Evolutionary conservation across 805 yeast genomes (phyloP).

Genomic region (Cyberlindnera samutprakarnensis): DNA sequence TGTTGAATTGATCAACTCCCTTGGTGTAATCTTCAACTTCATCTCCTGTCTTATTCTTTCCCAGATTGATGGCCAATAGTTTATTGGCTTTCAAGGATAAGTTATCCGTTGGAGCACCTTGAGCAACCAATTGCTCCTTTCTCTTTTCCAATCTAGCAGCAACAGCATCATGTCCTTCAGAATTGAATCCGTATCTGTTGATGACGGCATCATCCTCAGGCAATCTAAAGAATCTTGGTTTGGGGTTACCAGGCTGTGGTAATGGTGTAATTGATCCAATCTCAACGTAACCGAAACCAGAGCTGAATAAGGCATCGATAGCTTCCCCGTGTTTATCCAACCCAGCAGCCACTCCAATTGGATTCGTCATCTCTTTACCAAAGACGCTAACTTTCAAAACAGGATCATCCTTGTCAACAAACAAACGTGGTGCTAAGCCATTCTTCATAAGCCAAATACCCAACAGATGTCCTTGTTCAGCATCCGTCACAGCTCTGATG

Average conservation of each 20-base stretch:
- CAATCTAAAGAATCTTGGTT: constrained; percentile 84
- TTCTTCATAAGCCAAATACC: constrained; percentile 65
- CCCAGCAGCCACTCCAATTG: constrained; percentile 94
- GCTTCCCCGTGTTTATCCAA: constrained; percentile 92
- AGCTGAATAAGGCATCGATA: constrained; percentile 66
- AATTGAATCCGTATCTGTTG: constrained; percentile 92
- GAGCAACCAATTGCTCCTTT: constrained; percentile 32
- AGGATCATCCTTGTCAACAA: constrained; percentile 44
- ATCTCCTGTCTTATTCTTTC: constrained; percentile 89
- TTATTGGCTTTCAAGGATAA: constrained; percentile 54
- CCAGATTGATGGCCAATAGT: constrained; percentile 76
- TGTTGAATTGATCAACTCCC: constrained; percentile 79
- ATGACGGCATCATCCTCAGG: constrained; percentile 84
- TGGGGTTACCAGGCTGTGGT: constrained; percentile 94
- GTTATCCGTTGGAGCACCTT: constrained; percentile 22
- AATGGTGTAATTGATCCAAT: constrained; percentile 89
- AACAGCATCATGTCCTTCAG: constrained; percentile 77
- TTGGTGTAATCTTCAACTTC: constrained; percentile 78
- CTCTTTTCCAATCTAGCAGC: constrained; percentile 61
- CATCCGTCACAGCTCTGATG: constrained; percentile 61
- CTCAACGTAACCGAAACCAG: constrained; percentile 87
- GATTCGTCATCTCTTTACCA: constrained; percentile 58
- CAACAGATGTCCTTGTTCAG: constrained; percentile 77
- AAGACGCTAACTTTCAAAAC: constrained; percentile 54
- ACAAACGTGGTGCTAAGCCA: constrained; percentile 59